Conservation (phyloP, 805 yeast genomes). For the Yamadazyma ubonensis region DNA sequence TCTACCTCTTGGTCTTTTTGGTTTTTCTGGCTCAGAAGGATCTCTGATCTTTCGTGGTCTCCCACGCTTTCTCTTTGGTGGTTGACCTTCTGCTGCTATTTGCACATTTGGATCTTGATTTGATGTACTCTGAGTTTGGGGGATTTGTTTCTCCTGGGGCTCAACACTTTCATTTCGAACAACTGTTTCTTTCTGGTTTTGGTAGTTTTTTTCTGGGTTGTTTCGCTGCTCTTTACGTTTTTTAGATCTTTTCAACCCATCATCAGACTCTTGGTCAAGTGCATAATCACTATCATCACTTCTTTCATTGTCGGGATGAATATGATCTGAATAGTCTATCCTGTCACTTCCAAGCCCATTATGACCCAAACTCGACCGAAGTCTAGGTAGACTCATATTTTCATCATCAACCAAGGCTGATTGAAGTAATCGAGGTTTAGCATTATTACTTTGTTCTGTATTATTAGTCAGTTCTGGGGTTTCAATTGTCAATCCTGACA, state of each 20-base stretch:
- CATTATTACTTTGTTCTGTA: not conserved
- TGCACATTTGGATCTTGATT: not conserved
- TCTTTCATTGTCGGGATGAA: no score
- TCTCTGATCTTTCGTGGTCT: slow-evolving; percentile 10
- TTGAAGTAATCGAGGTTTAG: slow-evolving; percentile 18
- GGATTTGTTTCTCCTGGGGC: no score
- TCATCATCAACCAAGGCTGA: slow-evolving; percentile 25
- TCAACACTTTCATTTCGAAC: no score
- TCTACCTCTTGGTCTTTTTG: slow-evolving; percentile 14
- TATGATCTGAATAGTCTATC: no score
- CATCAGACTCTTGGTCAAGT: no score
- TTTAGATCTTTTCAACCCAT: no score
- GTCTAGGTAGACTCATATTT: slow-evolving; percentile 11
- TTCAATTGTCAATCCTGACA: slow-evolving; percentile 11
- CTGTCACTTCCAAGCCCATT: no score
- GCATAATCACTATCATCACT: no score
- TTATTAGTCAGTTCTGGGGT: not conserved
- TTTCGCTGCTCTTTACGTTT: no score
- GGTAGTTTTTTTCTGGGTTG: no score
- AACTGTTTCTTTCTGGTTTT: no score
- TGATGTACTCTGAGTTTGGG: not conserved
- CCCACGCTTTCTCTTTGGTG: slow-evolving; percentile 10
- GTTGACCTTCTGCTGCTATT: not conserved
- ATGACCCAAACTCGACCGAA: no score
- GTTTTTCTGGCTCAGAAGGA: slow-evolving; percentile 4